Conservation (phyloP, 805 yeast species). For the Candida xyloterini region DNA sequence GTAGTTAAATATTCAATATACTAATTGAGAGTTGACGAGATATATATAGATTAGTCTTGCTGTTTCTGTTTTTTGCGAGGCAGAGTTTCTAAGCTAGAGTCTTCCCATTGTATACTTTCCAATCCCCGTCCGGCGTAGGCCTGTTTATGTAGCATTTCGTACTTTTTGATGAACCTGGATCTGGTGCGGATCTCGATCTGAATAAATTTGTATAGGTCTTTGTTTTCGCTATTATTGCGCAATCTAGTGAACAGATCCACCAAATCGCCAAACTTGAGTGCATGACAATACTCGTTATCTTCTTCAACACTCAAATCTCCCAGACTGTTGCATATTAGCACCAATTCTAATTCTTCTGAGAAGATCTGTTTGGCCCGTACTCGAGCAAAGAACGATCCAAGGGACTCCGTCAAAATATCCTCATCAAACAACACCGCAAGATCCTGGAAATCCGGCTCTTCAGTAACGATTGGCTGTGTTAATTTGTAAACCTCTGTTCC, state of each 20-base stretch:
- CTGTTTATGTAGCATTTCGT: conserved; percentile 5
- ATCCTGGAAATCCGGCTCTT: conserved; percentile 26
- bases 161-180: conserved; percentile 14
- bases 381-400: conserved; percentile 12
- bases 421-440: conserved; percentile 21
- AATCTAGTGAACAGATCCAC: conserved; percentile 19
- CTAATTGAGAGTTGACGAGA: conserved; percentile 12
- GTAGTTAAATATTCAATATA: conserved; percentile 15
- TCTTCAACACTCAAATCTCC: conserved; percentile 24
- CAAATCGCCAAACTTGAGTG: conserved; percentile 21
- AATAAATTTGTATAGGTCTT: conserved; percentile 24
- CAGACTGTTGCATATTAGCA: conserved; percentile 21
- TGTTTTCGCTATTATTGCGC: conserved; percentile 22
- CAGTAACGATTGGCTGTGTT: conserved; percentile 19
- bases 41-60: conserved; percentile 3
- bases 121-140: conserved; percentile 18
- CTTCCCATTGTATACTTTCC: conserved; percentile 14
- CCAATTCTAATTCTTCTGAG: conserved; percentile 13
- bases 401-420: conserved; percentile 8
- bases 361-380: conserved; percentile 13
- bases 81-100: neutral
- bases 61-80: conserved; percentile 6
- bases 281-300: conserved; percentile 19
- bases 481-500: conserved; percentile 28
- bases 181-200: conserved; percentile 20